Evolutionary conservation across 306 rosid species (phyloP).

Genomic region (Quercus alba): DNA sequence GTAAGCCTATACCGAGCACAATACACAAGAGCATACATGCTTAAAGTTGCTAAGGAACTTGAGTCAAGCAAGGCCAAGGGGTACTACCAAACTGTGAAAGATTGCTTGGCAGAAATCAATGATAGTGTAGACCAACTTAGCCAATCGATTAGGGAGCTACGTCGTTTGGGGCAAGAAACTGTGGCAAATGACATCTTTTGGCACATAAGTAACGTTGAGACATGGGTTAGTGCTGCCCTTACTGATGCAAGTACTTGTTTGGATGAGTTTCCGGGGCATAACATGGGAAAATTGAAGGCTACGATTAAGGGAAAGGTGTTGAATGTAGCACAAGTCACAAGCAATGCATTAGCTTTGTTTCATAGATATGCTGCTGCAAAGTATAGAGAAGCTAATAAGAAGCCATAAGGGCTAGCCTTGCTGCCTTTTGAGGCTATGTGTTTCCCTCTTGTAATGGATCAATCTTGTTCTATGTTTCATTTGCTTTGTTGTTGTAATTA

Average conservation of each 20-base stretch:
- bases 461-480: background rate
- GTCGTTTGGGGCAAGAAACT: background rate
- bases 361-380: slow-evolving; percentile 47
- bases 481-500: background rate
- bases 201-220: slow-evolving; percentile 63
- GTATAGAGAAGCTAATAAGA: slow-evolving; percentile 23
- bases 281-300: slow-evolving; percentile 52
- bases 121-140: slow-evolving; percentile 54
- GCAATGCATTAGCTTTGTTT: slow-evolving; percentile 59
- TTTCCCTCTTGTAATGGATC: slow-evolving; percentile 31
- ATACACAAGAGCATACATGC: slow-evolving; percentile 36
- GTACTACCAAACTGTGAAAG: slow-evolving; percentile 31
- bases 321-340: slow-evolving; percentile 57
- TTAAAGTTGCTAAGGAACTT: slow-evolving; percentile 32
- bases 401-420: slow-evolving; percentile 9
- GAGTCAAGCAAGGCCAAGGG: slow-evolving; percentile 12
- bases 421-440: slow-evolving; percentile 22
- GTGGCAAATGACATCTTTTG: slow-evolving; percentile 36
- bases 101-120: slow-evolving; percentile 48
- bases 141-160: slow-evolving; percentile 43
- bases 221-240: slow-evolving; percentile 62
- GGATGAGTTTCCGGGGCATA: slow-evolving; percentile 30
- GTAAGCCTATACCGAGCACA: slow-evolving; percentile 48
- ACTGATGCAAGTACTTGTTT: slow-evolving; percentile 54
- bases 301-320: slow-evolving; percentile 44